Percentiles rank a stretch among this genome's conserved stretches.
These are phyloP conservation scores for Nigrospora osmanthi DNA, from an alignment of 2,329 filamentous ascomycete species.

Conservation along the genomic window DNA sequence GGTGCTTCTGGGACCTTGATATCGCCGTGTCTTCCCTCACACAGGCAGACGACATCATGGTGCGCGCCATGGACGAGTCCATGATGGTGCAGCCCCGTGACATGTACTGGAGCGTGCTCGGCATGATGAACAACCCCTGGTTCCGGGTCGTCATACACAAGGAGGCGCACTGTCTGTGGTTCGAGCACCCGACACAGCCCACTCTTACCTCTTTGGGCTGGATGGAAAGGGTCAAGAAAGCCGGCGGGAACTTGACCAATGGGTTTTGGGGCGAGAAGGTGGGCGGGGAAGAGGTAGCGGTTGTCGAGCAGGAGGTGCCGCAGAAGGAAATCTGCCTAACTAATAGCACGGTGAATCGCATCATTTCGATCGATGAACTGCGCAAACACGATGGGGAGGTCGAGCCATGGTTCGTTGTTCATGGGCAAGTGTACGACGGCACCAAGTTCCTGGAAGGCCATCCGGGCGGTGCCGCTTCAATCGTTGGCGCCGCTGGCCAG, in stretches of 20 bases:
- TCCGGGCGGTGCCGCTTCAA: constrained; percentile 80
- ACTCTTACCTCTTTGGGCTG: constrained; percentile 72
- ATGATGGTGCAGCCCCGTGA: constrained; percentile 83
- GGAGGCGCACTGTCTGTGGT: constrained; percentile 56
- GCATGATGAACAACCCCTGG: constrained; percentile 99
- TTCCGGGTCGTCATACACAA: constrained; percentile 72
- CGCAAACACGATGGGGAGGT: constrained; percentile 56
- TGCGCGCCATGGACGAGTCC: constrained; percentile 83
- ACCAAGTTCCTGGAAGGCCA: constrained; percentile 73
- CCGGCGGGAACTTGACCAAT: constrained; percentile 71
- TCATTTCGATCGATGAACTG: constrained; percentile 65
- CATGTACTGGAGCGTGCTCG: constrained; percentile 92
- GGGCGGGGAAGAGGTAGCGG: constrained; percentile 38
- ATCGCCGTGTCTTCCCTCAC: constrained; percentile 56
- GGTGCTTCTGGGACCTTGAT: constrained; percentile 83
- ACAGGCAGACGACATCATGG: constrained; percentile 63
- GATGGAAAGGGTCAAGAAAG: constrained; percentile 88
- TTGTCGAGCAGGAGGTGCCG: constrained; percentile 36
- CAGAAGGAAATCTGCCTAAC: constrained; percentile 68
- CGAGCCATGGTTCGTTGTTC: constrained; percentile 79
- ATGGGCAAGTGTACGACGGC: constrained; percentile 84
- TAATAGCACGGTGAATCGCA: constrained; percentile 53
- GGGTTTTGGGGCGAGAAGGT: constrained; percentile 76
- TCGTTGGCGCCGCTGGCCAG: constrained; percentile 71
- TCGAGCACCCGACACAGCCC: constrained; percentile 85